These are phyloP conservation scores for Pseudoscleropodium purum DNA, from an alignment of 225 moss, liverwort and hornwort genomes.

Conservation along the genomic window DNA sequence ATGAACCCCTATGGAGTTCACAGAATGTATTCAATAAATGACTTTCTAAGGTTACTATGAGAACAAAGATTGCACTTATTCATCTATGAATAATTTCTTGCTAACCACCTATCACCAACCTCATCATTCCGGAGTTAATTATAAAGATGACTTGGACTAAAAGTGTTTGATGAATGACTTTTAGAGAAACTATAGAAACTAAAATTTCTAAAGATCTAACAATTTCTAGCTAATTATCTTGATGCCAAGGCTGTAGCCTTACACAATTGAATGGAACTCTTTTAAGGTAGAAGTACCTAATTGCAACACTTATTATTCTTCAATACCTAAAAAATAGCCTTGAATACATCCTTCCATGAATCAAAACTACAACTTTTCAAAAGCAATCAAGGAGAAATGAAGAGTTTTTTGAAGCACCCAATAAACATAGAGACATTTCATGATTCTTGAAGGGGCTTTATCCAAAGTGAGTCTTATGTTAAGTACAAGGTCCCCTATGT, in stretches of 20 bases:
- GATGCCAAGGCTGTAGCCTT: accelerated
- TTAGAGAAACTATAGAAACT: accelerated
- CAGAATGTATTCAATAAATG: neutral
- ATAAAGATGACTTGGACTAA: neutral
- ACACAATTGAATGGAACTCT: neutral
- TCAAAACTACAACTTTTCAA: neutral
- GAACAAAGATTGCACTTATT: neutral
- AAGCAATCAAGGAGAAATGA: neutral
- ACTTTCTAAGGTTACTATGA: neutral
- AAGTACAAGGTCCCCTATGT: neutral
- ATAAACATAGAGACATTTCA: neutral
- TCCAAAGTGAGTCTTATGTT: neutral
- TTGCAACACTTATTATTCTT: neutral
- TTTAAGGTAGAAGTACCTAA: neutral
- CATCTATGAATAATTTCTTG: neutral
- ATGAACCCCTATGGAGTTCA: neutral
- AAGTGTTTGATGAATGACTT: neutral
- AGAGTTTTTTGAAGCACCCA: neutral
- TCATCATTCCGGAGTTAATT: neutral
- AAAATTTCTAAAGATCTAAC: neutral
- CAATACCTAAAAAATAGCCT: neutral
- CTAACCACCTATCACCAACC: too few species aligned
- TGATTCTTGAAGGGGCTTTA: neutral
- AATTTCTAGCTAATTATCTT: neutral
- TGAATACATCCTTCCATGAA: neutral